Percentiles rank a stretch among this genome's conserved stretches.
These are phyloP conservation scores for Rhododendron griersonianum DNA, from an alignment of 148 eudicot genomes.

Conservation along the genomic window DNA sequence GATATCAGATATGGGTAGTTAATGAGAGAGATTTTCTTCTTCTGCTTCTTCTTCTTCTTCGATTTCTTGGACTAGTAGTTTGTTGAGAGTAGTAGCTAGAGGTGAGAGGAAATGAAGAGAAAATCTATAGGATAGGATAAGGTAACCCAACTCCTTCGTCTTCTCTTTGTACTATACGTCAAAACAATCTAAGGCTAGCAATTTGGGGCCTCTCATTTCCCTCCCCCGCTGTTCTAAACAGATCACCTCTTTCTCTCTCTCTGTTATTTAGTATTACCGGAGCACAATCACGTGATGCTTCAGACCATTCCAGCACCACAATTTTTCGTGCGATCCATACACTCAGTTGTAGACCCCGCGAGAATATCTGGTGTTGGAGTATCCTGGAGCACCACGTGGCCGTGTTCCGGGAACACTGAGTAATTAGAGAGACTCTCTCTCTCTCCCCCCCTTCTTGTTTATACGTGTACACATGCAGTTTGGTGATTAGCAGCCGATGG, in stretches of 20 bases:
- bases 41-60: not conserved
- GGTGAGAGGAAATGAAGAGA: not conserved
- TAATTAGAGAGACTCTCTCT: not conserved
- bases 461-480: not conserved
- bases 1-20: not conserved
- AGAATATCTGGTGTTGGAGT: too few species aligned
- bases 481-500: not conserved
- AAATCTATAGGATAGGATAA: constrained; percentile 37
- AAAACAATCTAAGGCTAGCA: constrained; percentile 14
- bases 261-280: too few species aligned
- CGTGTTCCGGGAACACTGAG: too few species aligned
- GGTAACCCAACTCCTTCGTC: not conserved
- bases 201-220: constrained; percentile 43
- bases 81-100: not conserved
- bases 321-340: too few species aligned
- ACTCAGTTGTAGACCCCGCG: not conserved
- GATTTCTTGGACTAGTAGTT: not conserved
- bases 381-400: too few species aligned
- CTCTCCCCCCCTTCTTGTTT: not conserved
- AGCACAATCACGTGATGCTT: not conserved
- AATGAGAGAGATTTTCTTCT: constrained; percentile 1
- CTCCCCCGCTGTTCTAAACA: constrained; percentile 7
- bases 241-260: not conserved
- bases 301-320: not conserved
- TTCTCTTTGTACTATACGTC: not conserved